Evolutionary conservation across 257 asterid genomes (phyloP).

Genomic region (Lycium barbarum): DNA sequence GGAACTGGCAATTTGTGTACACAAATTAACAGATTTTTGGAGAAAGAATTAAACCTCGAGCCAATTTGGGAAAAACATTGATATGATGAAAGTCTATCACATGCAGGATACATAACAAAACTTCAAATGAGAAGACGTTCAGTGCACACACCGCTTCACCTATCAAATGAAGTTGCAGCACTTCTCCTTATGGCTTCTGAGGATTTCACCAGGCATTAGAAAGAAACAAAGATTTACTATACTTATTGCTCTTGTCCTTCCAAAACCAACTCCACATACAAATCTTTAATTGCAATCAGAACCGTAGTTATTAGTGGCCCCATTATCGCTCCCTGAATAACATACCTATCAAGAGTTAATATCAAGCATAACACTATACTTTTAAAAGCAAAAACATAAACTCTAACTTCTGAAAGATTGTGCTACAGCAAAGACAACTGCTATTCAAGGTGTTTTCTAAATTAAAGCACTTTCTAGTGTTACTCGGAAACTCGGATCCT

Average conservation of each 20-base stretch:
- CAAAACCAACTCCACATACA: slow-evolving; percentile 71
- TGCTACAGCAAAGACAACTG: neutral
- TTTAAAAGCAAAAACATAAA: neutral
- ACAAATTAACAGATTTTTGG: neutral
- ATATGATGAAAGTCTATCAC: neutral
- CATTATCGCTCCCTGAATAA: slow-evolving; percentile 78
- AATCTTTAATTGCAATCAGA: slow-evolving; percentile 68
- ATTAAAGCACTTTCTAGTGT: neutral
- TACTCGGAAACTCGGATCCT: neutral
- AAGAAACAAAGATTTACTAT: neutral
- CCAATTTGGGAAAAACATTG: neutral
- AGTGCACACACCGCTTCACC: neutral
- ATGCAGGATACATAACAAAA: neutral
- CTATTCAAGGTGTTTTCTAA: neutral
- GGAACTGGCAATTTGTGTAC: neutral
- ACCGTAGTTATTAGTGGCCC: slow-evolving; percentile 77
- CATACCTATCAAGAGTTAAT: neutral
- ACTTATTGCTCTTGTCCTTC: slow-evolving; percentile 46
- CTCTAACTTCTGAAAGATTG: neutral
- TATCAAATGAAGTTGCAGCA: slow-evolving; percentile 22
- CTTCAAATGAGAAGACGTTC: neutral
- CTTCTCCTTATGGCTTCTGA: slow-evolving; percentile 20
- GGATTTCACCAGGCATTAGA: neutral
- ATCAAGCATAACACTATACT: neutral
- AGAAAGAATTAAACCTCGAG: neutral